These are phyloP conservation scores for Neocucurbitaria cava DNA, from an alignment of 2,329 filamentous ascomycete genomes.

Conservation along the genomic window DNA sequence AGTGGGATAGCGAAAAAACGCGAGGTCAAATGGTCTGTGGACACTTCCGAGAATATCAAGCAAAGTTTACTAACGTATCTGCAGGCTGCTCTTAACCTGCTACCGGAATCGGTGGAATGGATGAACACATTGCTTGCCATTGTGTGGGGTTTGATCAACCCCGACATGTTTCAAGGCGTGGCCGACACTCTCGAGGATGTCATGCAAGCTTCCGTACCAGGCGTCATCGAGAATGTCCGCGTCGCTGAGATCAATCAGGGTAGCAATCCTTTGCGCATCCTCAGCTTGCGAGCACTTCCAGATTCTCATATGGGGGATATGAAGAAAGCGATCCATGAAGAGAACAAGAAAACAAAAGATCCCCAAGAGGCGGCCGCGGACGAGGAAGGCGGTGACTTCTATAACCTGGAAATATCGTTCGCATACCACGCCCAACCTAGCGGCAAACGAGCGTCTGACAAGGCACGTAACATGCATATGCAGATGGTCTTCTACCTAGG, in stretches of 20 bases:
- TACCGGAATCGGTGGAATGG: slow-evolving; percentile 92
- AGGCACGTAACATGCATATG: slow-evolving; percentile 97
- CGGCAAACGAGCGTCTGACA: slow-evolving; percentile 73
- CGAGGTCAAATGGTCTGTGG: slow-evolving; percentile 74
- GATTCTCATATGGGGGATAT: slow-evolving; percentile 82
- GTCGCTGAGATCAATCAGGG: slow-evolving; percentile 96
- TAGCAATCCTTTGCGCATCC: slow-evolving; percentile 84
- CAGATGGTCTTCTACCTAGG: slow-evolving; percentile 93
- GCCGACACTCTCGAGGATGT: slow-evolving; percentile 96
- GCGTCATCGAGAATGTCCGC: slow-evolving; percentile 90
- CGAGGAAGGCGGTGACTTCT: slow-evolving; percentile 89
- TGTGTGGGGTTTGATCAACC: slow-evolving; percentile 90
- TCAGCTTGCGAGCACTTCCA: slow-evolving; percentile 85
- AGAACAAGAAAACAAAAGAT: slow-evolving; percentile 82
- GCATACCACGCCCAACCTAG: slow-evolving; percentile 89
- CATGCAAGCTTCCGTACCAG: slow-evolving; percentile 94
- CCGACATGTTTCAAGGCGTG: slow-evolving; percentile 90
- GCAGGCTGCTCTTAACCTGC: slow-evolving; percentile 80
- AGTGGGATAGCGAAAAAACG: slow-evolving; percentile 87
- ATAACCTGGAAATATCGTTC: slow-evolving; percentile 89
- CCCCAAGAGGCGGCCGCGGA: slow-evolving; percentile 86
- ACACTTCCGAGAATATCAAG: not conserved
- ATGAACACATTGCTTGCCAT: slow-evolving; percentile 88
- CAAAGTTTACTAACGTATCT: slow-evolving; percentile 1
- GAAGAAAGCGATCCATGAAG: slow-evolving; percentile 78